Percentiles rank a stretch among this genome's conserved stretches.
These are phyloP conservation scores for Hypomyces perniciosus DNA, from an alignment of 2,329 filamentous ascomycete genomes.

Conservation along the genomic window DNA sequence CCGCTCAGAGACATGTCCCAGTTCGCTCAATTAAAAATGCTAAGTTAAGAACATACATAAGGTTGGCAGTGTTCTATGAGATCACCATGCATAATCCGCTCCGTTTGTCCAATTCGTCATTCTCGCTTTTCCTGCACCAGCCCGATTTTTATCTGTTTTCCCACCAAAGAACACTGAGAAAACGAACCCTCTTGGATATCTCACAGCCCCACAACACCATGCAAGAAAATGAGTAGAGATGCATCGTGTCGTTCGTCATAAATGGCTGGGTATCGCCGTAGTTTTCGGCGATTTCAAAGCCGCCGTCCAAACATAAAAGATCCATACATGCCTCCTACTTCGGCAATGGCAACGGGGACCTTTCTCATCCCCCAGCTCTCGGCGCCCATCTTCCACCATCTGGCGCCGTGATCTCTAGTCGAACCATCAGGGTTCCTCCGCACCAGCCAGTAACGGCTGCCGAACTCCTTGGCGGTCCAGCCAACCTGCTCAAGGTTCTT, in stretches of 20 bases:
- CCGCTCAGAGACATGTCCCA: too few relatives aligned
- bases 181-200: conserved; percentile 12
- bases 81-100: conserved; percentile 8
- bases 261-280: background rate
- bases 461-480: conserved; percentile 67
- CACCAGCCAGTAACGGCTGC: conserved; percentile 62
- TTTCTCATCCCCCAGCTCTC: conserved; percentile 84
- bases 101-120: background rate
- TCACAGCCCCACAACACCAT: conserved; percentile 13
- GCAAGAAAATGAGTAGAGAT: conserved; percentile 4
- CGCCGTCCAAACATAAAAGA: conserved; percentile 58
- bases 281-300: conserved; percentile 32
- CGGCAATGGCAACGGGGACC: conserved; percentile 82
- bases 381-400: conserved; percentile 79
- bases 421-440: conserved; percentile 36
- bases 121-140: background rate
- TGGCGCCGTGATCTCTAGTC: conserved; percentile 41
- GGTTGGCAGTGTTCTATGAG: background rate
- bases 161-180: conserved; percentile 2
- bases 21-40: too few relatives aligned
- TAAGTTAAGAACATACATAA: too few relatives aligned
- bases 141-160: background rate
- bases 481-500: conserved; percentile 56
- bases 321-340: conserved; percentile 92
- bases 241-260: background rate